phyloP scores from a whole-genome alignment of 192 early-diverging fungal genomes.

The Mortierella antarctica region DNA sequence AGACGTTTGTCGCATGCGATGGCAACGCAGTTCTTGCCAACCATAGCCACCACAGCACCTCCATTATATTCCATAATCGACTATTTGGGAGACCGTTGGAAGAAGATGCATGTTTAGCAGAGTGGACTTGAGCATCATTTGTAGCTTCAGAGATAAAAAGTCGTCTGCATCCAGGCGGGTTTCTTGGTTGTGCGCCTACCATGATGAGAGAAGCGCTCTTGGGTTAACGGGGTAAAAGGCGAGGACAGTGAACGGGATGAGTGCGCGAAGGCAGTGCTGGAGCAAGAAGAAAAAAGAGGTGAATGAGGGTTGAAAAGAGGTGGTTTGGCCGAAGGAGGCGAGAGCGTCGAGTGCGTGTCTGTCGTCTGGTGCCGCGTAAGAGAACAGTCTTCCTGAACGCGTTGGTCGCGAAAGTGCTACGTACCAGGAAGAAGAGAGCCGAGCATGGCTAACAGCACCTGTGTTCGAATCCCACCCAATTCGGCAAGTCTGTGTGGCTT shows the following conservation, averaged over 20 bases:
- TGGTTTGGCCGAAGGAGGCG: neutral
- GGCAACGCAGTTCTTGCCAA: slow-evolving; percentile 98
- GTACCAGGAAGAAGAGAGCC: slow-evolving; percentile 1
- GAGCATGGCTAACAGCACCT: neutral
- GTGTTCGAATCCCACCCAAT: neutral
- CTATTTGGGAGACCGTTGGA: slow-evolving; percentile 35
- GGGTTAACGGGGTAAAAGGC: no score
- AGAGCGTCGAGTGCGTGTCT: neutral
- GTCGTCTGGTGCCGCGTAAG: slow-evolving; percentile 2
- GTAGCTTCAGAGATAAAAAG: no score
- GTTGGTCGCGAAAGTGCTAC: neutral
- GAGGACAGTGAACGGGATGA: no score
- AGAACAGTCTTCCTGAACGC: neutral
- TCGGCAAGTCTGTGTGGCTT: neutral
- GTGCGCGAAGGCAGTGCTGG: neutral
- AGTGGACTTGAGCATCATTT: no score
- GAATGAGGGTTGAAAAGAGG: neutral
- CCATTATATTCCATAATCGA: slow-evolving; percentile 97
- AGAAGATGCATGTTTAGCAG: neutral
- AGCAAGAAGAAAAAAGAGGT: neutral
- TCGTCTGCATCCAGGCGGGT: no score
- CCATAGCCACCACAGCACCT: slow-evolving; percentile 94
- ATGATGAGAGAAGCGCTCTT: no score
- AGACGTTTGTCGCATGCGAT: slow-evolving; percentile 96
- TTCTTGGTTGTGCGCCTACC: no score